A percentile compares a stretch with the other conserved stretches of the same genome.
Conservation (phyloP, 371 early-diverging fungal species). For the Dipsacomyces acuminosporus region DNA sequence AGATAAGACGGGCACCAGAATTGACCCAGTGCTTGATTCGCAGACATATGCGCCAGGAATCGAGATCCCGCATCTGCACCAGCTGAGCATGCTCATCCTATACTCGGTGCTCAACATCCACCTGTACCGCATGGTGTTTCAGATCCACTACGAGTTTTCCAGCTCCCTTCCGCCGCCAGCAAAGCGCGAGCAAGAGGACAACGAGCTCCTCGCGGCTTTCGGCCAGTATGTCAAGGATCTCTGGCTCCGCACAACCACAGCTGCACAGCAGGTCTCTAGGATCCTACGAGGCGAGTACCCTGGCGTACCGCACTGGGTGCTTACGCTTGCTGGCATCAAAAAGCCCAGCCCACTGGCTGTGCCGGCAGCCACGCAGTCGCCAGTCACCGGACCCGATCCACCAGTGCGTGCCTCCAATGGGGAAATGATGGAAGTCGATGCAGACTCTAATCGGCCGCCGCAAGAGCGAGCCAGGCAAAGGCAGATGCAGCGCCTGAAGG, state of each 20-base stretch:
- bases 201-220: constrained; percentile 24
- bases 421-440: constrained; percentile 13
- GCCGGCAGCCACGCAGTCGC: neutral
- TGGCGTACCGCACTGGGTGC: constrained; percentile 33
- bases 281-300: constrained; percentile 40
- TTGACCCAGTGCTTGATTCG: constrained; percentile 22
- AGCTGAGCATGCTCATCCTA: constrained; percentile 39
- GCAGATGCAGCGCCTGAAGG: constrained; percentile 11
- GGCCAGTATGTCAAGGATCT: constrained; percentile 32
- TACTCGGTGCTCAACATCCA: constrained; percentile 43
- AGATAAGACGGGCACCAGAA: too few relatives aligned
- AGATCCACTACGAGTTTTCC: constrained; percentile 42
- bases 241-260: constrained; percentile 33
- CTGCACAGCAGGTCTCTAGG: constrained; percentile 35
- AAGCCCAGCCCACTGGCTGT: neutral
- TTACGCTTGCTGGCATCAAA: constrained; percentile 28
- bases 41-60: constrained; percentile 22
- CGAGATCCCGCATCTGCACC: constrained; percentile 42
- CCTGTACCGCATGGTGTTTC: constrained; percentile 44
- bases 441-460: neutral
- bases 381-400: neutral
- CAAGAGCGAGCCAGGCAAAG: neutral
- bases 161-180: constrained; percentile 20
- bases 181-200: constrained; percentile 26
- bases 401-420: neutral